Percentiles rank a stretch among this genome's conserved stretches.
These are phyloP conservation scores for Pythium aquatile DNA, from an alignment of 352 stramenopile species.

Conservation along the genomic window DNA sequence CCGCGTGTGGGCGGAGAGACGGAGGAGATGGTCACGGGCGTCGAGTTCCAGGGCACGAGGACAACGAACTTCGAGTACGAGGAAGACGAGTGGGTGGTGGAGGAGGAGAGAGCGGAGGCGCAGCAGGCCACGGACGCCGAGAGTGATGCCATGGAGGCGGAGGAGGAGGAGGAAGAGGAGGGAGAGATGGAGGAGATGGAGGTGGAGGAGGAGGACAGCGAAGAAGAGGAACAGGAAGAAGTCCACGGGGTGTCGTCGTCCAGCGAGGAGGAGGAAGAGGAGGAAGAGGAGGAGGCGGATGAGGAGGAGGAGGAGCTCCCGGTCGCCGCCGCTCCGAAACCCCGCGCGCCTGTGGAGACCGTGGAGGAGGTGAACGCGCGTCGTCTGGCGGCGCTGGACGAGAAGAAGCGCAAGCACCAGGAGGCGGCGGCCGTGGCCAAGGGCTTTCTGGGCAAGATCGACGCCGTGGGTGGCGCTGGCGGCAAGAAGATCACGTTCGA, in stretches of 20 bases:
- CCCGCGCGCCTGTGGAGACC: constrained; percentile 6
- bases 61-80: constrained; percentile 29
- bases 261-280: constrained; percentile 16
- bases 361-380: constrained; percentile 39
- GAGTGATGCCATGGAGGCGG: constrained; percentile 1
- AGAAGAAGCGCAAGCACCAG: constrained; percentile 34
- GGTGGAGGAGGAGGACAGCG: neutral
- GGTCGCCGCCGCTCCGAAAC: neutral
- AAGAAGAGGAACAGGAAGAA: too few relatives aligned
- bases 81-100: constrained; percentile 4
- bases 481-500: constrained; percentile 79
- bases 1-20: neutral
- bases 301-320: constrained; percentile 20
- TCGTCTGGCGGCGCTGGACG: constrained; percentile 54
- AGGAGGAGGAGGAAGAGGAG: constrained; percentile 22
- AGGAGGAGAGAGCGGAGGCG: neutral
- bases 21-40: constrained; percentile 22
- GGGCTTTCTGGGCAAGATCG: constrained; percentile 28
- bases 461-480: constrained; percentile 31
- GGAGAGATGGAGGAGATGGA: too few relatives aligned
- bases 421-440: constrained; percentile 36
- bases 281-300: constrained; percentile 15
- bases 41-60: constrained; percentile 31
- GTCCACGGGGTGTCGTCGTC: constrained; percentile 21
- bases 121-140: constrained; percentile 10